phyloP scores from a whole-genome alignment of 352 stramenopile species.

The Phytophthora boehmeriae region DNA sequence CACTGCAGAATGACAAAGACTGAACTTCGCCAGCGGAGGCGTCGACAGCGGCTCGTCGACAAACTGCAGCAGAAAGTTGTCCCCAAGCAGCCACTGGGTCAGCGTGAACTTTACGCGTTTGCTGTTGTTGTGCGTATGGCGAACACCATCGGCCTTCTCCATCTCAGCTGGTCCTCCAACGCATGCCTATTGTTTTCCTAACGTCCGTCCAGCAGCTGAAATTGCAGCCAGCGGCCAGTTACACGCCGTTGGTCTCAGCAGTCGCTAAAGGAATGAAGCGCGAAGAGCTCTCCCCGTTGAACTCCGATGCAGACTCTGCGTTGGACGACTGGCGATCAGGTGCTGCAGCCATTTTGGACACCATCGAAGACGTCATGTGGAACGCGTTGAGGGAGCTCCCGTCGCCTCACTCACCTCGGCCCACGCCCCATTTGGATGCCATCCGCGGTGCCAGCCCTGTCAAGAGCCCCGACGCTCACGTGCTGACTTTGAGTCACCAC shows the following conservation, averaged over 20 bases:
- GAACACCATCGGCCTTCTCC: too few species aligned
- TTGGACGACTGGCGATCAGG: slow-evolving; percentile 4
- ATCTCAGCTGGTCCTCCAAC: too few species aligned
- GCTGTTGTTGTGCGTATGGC: too few species aligned
- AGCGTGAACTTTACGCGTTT: too few species aligned
- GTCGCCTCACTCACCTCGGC: background rate
- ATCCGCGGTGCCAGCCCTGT: slow-evolving; percentile 8
- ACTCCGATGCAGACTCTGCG: background rate
- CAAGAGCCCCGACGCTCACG: background rate
- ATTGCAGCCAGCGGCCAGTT: too few species aligned
- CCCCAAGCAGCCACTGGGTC: too few species aligned
- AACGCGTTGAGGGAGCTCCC: slow-evolving; percentile 17
- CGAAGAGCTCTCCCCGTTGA: background rate
- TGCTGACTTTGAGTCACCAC: slow-evolving; percentile 2
- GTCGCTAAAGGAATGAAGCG: slow-evolving; percentile 23
- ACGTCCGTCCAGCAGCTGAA: too few species aligned
- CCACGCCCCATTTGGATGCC: slow-evolving; percentile 1
- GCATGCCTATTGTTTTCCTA: too few species aligned
- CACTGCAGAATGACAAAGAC: too few species aligned
- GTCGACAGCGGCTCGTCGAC: slow-evolving; percentile 11
- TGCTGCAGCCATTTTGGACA: slow-evolving; percentile 12
- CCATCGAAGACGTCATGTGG: slow-evolving; percentile 17
- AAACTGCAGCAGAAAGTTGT: slow-evolving; percentile 20
- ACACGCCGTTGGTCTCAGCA: too few species aligned
- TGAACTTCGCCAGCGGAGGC: background rate